Evolutionary conservation across 75 land plant species (phyloP), one percentile per base, ranked within the genome.

Genomic region (Selaginella moellendorffii): DNA sequence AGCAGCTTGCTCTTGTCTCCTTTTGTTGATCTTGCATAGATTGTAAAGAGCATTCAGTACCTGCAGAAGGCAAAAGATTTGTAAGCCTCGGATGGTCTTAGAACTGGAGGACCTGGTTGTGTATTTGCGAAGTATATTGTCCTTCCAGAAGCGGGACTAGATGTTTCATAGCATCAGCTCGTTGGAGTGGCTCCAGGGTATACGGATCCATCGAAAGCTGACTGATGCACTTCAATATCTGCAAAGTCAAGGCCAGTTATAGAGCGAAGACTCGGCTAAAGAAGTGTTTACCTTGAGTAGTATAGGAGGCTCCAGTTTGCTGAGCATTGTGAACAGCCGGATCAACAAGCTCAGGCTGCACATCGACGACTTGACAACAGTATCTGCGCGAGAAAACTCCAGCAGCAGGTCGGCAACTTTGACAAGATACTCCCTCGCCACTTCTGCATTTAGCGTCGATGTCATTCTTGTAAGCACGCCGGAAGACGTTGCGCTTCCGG

Each of bases 101-200:
- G 10, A 17, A 52, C 56, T 21, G 8, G 53, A 72, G 61, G 58
- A 86, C 99, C 78, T 95, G 93, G 65, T 66, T 71, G 54, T 95
- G 99, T 71, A 90, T 84, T 79, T 86, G 87, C 31, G 79, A 79
- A 25, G 80, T 72, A 66, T 87, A 80, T 29, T 77, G 75, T 21
- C 86, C 97, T 66, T 84, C 99, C 46, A 95, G 88, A 62, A 86
- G 79, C 14, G 97, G 91, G 30, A 95, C 88, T 67, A 95, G 71
- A 81, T 95, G 81, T 65, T 90, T 95, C 42, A 95, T 95, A 30
- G 99, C 99, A 80, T 90, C 97, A 60, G 99, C 97, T 1, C 99
- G 78, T 67, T 95, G 99, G 66, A 95, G 81, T 68, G 68, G 69
- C 54, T 95, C 99, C 54, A 95, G 69, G 53, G 91, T 83, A 65